Evolutionary conservation across 2,329 filamentous ascomycete species (phyloP).

Genomic region (Colletotrichum lupini): DNA sequence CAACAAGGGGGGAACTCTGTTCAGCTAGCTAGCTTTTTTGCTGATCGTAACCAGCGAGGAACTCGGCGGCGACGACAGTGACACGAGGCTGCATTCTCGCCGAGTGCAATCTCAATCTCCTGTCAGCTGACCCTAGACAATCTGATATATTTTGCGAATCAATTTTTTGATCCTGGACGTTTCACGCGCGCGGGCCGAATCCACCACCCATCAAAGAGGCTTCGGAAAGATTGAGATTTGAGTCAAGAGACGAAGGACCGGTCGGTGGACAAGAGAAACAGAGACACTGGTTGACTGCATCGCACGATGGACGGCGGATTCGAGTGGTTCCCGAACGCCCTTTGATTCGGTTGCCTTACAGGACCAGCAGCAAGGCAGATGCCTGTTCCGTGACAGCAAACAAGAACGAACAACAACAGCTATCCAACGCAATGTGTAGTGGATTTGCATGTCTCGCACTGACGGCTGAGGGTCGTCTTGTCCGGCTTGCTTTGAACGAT

Average conservation of each 20-base stretch:
- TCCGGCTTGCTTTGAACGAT: conserved; percentile 6
- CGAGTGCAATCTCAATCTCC: conserved; percentile 17
- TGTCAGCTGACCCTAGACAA: conserved; percentile 11
- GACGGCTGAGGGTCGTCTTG: background rate
- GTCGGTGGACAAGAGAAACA: background rate
- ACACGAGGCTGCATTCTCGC: background rate
- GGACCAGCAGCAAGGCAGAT: conserved; percentile 5
- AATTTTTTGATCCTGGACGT: background rate
- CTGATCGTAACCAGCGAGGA: background rate
- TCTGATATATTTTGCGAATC: conserved; percentile 13
- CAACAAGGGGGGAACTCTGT: conserved; percentile 10
- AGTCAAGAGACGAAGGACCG: background rate
- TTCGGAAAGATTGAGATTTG: conserved; percentile 9
- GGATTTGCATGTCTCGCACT: conserved; percentile 1
- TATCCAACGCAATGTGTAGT: background rate
- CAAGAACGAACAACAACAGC: background rate
- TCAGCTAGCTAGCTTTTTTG: background rate
- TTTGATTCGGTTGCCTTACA: background rate
- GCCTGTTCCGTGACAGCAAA: background rate
- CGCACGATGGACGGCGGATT: background rate
- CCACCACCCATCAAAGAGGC: background rate
- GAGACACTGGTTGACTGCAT: background rate
- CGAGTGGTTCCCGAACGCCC: background rate
- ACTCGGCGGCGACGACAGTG: background rate
- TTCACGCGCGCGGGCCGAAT: conserved; percentile 9